These are phyloP conservation scores for Drosera spatulata DNA, from an alignment of 179 eudicot species.

Conservation along the genomic window DNA sequence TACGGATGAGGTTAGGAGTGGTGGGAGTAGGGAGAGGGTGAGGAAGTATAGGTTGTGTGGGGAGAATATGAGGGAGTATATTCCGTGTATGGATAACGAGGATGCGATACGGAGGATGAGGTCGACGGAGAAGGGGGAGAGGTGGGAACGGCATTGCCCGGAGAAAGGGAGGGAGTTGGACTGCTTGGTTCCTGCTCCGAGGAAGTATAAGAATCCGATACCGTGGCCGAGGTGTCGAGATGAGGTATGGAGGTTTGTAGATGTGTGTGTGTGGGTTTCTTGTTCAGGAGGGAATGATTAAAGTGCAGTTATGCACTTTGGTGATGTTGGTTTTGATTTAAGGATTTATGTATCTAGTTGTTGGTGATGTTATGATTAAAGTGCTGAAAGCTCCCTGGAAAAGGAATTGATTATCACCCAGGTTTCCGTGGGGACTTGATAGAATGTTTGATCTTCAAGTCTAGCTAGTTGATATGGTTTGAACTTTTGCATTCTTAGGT, in stretches of 20 bases:
- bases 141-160: conserved; percentile 91
- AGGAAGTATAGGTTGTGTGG: conserved; percentile 50
- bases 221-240: conserved; percentile 89
- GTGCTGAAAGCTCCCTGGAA: no score
- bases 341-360: no score
- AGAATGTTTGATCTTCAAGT: no score
- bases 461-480: no score
- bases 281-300: not conserved
- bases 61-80: conserved; percentile 53
- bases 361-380: no score
- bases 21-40: conserved; percentile 34
- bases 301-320: no score
- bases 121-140: conserved; percentile 79
- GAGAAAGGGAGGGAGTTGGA: conserved; percentile 47
- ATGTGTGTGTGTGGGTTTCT: no score
- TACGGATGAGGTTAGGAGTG: conserved; percentile 10
- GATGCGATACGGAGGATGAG: conserved; percentile 50
- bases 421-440: no score
- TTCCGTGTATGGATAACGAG: conserved; percentile 92
- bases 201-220: conserved; percentile 54
- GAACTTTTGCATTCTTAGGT: no score
- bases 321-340: no score
- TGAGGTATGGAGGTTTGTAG: conserved; percentile 36
- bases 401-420: no score
- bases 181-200: conserved; percentile 74